Base-by-base conservation (phyloP, 257 asterid genomes). In the Gynochthodes officinalis region DNA sequence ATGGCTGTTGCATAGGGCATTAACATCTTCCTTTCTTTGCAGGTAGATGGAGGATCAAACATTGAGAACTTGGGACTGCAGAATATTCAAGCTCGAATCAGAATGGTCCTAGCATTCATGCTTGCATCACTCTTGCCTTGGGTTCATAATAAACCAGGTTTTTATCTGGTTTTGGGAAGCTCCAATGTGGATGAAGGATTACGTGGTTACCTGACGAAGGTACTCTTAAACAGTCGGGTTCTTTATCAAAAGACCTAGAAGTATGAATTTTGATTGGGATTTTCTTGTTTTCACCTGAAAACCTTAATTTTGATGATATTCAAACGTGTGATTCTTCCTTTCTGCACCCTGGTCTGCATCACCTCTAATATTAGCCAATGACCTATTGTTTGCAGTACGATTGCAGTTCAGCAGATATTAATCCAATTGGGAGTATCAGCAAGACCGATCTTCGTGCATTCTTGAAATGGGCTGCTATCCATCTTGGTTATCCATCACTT, bases 381-480 rank as follows among this genome's bases (percentile, higher is more conserved):
- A 79, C 23, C 65, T 69, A 2, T 72, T 39, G 49, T 46, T 25
- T 82, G 85, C 94, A 91, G 99, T 94, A 94, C 73, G 97, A 92
- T 85, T 94, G 99, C 86, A 94, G 96, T 84, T 84, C 99, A 50
- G 99, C 97, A 74, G 99, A 94, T 86, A 91, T 91, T 77, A 94
- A 91, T 80, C 98, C 98, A 48, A 89, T 94, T 60, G 98, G 98
- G 69, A 94, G 96, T 78, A 87, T 91, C 76, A 94, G 94, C 84
- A 94, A 91, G 88, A 95, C 83, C 75, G 99, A 91, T 81, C 88
- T 91, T 44, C 85, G 97, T 58, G 79, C 79, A 39, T 94, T 94
- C 80, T 77, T 94, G 77, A 87, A 75, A 82, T 91, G 97, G 97
- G 99, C 97, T 75, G 91, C 95, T 49, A 80, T 80, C 68, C 87